Evolutionary conservation across 495 filamentous ascomycete species (phyloP), one percentile per base, ranked within the genome.

Genomic region (Evansstolkia leycettana): DNA sequence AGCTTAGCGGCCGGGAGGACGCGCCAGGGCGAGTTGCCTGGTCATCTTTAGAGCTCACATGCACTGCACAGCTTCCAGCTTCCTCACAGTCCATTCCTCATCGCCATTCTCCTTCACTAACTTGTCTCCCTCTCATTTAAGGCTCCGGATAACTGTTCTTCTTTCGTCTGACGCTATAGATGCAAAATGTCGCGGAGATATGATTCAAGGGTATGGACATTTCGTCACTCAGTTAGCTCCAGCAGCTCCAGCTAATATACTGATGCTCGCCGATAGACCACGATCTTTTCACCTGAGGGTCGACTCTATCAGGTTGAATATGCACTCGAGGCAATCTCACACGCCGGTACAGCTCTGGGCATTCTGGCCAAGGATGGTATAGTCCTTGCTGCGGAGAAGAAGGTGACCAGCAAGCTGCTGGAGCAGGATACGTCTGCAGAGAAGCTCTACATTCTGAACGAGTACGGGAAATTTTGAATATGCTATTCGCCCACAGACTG

Each of bases 271-370:
- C 40, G 37, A 28, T 52, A 96, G 88, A 98, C 90, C 47, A 98
- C 90, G 60, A 98, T 96, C 71, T 98, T 98, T 75, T 98, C 90
- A 33, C 90, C 90, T 41, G 90, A 98, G 65, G 90, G 90, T 35
- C 87, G 90, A 48, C 74, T 98, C 34, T 98, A 98, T 62, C 90
- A 98, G 64, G 90, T 98, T 46, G 90, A 98, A 75, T 98, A 98
- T 75, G 90, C 90, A 10, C 76, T 98, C 14, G 90, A 98, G 57
- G 90, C 90, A 50, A 98, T 98, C 53, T 96, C 92, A 31, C 92
- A 98, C 51, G 90, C 90, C 42, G 90, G 90, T 38, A 98, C 90
- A 15, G 90, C 90, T 40, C 75, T 98, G 41, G 90, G 90, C 32
- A 94, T 98, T 50, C 72, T 98, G 42, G 89, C 90, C 36, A 86